These are phyloP conservation scores for Alternaria atra DNA, from an alignment of 2,329 filamentous ascomycete species.

Conservation along the genomic window DNA sequence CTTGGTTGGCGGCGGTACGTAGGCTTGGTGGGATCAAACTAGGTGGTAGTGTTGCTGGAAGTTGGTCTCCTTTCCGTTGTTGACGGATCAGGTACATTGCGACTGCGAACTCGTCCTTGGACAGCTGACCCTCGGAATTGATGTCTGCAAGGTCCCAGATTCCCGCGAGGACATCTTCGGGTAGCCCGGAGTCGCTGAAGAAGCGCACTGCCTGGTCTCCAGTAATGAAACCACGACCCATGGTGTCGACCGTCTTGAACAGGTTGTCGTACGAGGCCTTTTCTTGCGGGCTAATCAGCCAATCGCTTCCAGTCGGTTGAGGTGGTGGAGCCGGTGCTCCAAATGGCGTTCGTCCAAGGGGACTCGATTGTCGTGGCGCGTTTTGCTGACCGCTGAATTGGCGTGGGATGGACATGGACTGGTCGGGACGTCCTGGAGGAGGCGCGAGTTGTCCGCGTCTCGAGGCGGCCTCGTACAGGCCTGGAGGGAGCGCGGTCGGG, in stretches of 20 bases:
- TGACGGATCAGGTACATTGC: conserved; percentile 97
- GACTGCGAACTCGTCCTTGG: conserved; percentile 90
- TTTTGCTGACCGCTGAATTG: conserved; percentile 76
- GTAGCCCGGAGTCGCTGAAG: conserved; percentile 88
- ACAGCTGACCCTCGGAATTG: conserved; percentile 85
- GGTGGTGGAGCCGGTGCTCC: conserved; percentile 59
- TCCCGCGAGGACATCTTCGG: conserved; percentile 87
- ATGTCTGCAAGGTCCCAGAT: conserved; percentile 98
- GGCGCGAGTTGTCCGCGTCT: conserved; percentile 62
- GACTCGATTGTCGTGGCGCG: conserved; percentile 65
- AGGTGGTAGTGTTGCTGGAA: conserved; percentile 80
- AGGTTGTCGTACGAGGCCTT: conserved; percentile 89
- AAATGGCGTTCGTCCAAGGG: conserved; percentile 63
- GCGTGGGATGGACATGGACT: conserved; percentile 73
- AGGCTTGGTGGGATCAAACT: conserved; percentile 88
- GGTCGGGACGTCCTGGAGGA: conserved; percentile 56
- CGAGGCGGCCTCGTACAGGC: conserved; percentile 88
- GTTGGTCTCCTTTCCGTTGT: conserved; percentile 74
- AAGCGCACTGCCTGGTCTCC: conserved; percentile 95
- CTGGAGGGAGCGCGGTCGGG: conserved; percentile 81
- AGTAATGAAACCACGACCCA: conserved; percentile 82
- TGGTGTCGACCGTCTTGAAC: conserved; percentile 83
- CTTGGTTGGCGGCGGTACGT: conserved; percentile 64
- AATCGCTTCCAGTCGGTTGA: conserved; percentile 71
- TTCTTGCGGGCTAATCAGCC: conserved; percentile 83